phyloP scores from a whole-genome alignment of 176 grass and related monocot species.

The Pharus latifolius region DNA sequence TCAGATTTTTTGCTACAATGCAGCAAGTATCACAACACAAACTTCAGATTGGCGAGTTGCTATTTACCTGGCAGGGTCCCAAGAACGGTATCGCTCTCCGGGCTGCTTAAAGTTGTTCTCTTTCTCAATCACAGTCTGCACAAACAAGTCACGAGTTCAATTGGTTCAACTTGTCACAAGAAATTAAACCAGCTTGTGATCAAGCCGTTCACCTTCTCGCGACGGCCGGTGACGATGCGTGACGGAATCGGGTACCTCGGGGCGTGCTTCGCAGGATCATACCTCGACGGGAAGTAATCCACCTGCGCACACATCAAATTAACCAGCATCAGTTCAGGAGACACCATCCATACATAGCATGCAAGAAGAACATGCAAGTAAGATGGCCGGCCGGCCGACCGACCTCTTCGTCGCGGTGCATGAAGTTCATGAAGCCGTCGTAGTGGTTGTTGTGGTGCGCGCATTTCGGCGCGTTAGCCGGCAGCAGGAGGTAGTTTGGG shows the following conservation, averaged over 20 bases:
- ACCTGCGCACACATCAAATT: conserved; percentile 27
- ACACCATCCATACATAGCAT: not conserved
- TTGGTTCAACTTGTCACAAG: too few species aligned
- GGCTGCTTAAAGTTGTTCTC: conserved; percentile 99
- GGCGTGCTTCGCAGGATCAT: conserved; percentile 67
- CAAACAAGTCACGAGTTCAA: too few species aligned
- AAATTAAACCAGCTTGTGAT: too few species aligned
- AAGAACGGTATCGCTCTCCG: conserved; percentile 81
- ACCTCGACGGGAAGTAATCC: conserved; percentile 95
- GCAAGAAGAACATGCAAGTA: not conserved
- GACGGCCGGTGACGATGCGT: conserved; percentile 38
- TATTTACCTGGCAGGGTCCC: conserved; percentile 63
- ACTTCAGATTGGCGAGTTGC: too few species aligned
- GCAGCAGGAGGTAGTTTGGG: conserved; percentile 88
- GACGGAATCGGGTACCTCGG: conserved; percentile 72
- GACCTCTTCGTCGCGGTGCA: conserved; percentile 99
- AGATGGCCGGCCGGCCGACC: too few species aligned
- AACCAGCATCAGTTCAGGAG: not conserved
- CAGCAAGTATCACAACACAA: too few species aligned
- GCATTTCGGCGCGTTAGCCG: conserved; percentile 83
- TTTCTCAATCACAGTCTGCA: conserved; percentile 60
- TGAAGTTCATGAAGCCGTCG: conserved; percentile 94
- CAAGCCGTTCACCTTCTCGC: conserved; percentile 97
- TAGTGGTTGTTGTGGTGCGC: conserved; percentile 96
- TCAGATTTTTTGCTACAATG: too few species aligned